A percentile compares a stretch with the other conserved stretches of the same genome.
phyloP scores from a whole-genome alignment of 1,284 basidiomycete genomes.

The Macrocystidia cucumis region DNA sequence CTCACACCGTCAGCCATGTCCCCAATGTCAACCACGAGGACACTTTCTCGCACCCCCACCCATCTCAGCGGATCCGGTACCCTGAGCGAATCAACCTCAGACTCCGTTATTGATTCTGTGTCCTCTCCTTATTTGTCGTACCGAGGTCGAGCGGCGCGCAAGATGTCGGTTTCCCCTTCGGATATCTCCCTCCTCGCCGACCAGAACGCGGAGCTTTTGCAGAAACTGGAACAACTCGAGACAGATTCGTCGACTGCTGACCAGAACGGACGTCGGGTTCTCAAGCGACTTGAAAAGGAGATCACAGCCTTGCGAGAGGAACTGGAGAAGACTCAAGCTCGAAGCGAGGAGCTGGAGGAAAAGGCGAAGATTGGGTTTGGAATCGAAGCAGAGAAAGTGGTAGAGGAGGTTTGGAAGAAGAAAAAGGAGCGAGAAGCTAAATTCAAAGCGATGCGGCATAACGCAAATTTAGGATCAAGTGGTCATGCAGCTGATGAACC shows the following conservation, averaged over 20 bases:
- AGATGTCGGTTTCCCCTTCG: constrained; percentile 58
- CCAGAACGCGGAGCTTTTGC: constrained; percentile 73
- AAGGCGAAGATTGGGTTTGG: constrained; percentile 35
- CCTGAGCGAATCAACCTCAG: constrained; percentile 16
- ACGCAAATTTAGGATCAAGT: constrained; percentile 12
- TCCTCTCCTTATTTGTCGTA: constrained; percentile 18
- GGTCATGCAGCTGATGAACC: constrained; percentile 17
- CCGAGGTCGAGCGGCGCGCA: constrained; percentile 34
- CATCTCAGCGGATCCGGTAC: constrained; percentile 16
- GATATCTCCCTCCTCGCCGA: constrained; percentile 68
- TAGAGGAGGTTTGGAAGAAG: constrained; percentile 38
- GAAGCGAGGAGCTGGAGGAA: constrained; percentile 63
- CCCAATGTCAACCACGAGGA: constrained; percentile 21
- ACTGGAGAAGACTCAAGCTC: constrained; percentile 61
- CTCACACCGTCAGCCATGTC: constrained; percentile 23
- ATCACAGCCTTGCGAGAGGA: constrained; percentile 62
- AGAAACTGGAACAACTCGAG: constrained; percentile 69
- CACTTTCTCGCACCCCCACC: constrained; percentile 16
- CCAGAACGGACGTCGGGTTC: constrained; percentile 54
- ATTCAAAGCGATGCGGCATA: constrained; percentile 35
- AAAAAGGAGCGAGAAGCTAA: constrained; percentile 51
- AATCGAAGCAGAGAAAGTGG: constrained; percentile 29
- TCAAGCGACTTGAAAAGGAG: constrained; percentile 73
- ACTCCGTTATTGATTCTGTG: constrained; percentile 15
- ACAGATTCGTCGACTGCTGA: constrained; percentile 61